phyloP scores from a whole-genome alignment of 2,329 filamentous ascomycete species.

The Ceratocystis harringtonii region DNA sequence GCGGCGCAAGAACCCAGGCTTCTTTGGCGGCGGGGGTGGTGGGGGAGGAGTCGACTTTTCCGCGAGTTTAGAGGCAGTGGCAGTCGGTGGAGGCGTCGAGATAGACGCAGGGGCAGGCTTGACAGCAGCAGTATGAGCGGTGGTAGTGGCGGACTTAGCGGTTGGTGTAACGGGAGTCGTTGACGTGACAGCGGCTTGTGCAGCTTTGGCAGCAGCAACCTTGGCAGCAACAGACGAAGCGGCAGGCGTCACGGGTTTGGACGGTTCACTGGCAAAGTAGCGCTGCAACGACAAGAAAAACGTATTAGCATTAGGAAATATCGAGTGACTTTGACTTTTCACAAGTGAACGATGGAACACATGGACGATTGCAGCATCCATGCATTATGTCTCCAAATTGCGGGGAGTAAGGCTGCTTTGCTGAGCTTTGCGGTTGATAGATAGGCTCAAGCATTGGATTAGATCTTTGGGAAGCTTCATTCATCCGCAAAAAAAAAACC shows the following conservation, averaged over 20 bases:
- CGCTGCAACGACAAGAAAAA: conserved; percentile 29
- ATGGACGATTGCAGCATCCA: not conserved
- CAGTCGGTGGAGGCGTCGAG: conserved; percentile 24
- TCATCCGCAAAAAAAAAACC: not conserved
- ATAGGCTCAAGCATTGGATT: not conserved
- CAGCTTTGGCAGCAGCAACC: conserved; percentile 22
- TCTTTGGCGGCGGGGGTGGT: conserved; percentile 29
- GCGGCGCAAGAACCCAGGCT: conserved; percentile 54
- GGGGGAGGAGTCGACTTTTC: conserved; percentile 21
- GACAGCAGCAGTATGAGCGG: not conserved
- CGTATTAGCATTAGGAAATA: conserved; percentile 3
- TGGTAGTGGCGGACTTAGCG: conserved; percentile 19
- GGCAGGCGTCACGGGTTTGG: conserved; percentile 28
- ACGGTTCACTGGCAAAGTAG: conserved; percentile 38
- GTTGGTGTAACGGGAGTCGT: conserved; percentile 17
- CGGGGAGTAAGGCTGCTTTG: not conserved
- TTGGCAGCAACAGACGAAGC: conserved; percentile 30
- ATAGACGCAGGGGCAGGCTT: conserved; percentile 10
- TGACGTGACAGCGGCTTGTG: conserved; percentile 22
- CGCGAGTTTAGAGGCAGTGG: conserved; percentile 19
- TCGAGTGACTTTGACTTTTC: not conserved
- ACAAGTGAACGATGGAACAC: not conserved
- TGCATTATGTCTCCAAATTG: not conserved
- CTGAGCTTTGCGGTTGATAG: not conserved
- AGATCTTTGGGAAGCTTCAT: not conserved